These are phyloP conservation scores for Podospora appendiculata DNA, from an alignment of 495 filamentous ascomycete species.

Conservation along the genomic window DNA sequence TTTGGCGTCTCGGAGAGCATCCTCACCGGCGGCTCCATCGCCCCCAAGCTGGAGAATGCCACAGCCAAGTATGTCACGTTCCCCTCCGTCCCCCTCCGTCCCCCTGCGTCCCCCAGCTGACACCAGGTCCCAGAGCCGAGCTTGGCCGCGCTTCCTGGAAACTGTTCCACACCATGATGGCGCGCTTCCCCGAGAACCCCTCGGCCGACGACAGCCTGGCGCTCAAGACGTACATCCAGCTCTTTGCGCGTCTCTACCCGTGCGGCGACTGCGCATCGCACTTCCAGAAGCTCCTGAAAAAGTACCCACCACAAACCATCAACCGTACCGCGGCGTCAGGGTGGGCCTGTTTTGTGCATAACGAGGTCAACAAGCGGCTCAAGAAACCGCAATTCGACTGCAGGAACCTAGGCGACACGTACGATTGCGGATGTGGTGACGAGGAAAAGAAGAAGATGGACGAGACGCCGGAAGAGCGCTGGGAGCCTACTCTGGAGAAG, in stretches of 20 bases:
- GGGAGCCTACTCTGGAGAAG: slow-evolving; percentile 27
- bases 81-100: background rate
- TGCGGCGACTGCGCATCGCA: slow-evolving; percentile 92
- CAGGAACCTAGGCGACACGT: slow-evolving; percentile 79
- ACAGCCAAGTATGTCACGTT: slow-evolving; percentile 61
- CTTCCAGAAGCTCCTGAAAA: slow-evolving; percentile 72
- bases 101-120: background rate
- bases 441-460: slow-evolving; percentile 43
- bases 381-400: slow-evolving; percentile 82
- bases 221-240: slow-evolving; percentile 73
- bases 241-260: slow-evolving; percentile 90
- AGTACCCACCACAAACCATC: slow-evolving; percentile 87
- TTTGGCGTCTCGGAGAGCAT: slow-evolving; percentile 27
- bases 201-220: slow-evolving; percentile 76
- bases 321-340: slow-evolving; percentile 75
- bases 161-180: slow-evolving; percentile 91
- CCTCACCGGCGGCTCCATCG: slow-evolving; percentile 72
- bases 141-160: slow-evolving; percentile 86
- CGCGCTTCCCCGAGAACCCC: slow-evolving; percentile 82
- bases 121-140: slow-evolving; percentile 55
- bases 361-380: slow-evolving; percentile 84
- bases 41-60: slow-evolving; percentile 85
- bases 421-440: slow-evolving; percentile 91
- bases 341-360: slow-evolving; percentile 94
- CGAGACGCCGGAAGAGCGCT: slow-evolving; percentile 8